phyloP scores from a whole-genome alignment of 2,329 filamentous ascomycete genomes.

The Fusarium falciforme region DNA sequence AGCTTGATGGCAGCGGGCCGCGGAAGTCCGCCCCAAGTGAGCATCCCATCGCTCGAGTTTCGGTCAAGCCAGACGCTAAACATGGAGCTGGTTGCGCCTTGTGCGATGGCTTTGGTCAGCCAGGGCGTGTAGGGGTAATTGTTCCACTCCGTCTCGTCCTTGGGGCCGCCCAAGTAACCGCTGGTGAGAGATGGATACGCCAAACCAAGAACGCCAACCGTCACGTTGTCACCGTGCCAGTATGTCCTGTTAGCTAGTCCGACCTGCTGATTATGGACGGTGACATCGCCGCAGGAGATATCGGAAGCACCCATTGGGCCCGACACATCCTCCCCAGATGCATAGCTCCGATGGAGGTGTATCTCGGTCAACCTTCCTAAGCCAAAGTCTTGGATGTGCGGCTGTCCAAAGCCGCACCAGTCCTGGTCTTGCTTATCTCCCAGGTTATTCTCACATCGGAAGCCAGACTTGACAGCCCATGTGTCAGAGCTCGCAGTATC shows the following conservation, averaged over 20 bases:
- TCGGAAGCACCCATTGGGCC: constrained; percentile 61
- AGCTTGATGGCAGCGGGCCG: constrained; percentile 46
- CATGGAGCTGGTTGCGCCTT: constrained; percentile 57
- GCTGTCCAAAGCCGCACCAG: constrained; percentile 56
- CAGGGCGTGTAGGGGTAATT: constrained; percentile 60
- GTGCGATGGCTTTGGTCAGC: constrained; percentile 59
- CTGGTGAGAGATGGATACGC: constrained; percentile 63
- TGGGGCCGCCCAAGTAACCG: constrained; percentile 55
- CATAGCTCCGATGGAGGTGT: constrained; percentile 60
- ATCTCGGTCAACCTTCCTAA: constrained; percentile 53
- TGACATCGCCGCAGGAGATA: constrained; percentile 58
- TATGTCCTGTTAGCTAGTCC: constrained; percentile 61
- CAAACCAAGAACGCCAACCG: constrained; percentile 63
- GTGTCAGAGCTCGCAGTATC: constrained; percentile 66
- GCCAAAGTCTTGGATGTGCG: constrained; percentile 54
- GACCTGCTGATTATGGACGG: constrained; percentile 58
- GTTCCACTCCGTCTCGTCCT: constrained; percentile 53
- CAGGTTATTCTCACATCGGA: constrained; percentile 54
- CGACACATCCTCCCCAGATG: constrained; percentile 60
- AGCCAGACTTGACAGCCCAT: constrained; percentile 57
- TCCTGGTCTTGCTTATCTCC: constrained; percentile 47
- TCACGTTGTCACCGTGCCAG: constrained; percentile 65
- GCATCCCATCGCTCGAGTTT: constrained; percentile 58
- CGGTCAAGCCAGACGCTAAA: constrained; percentile 62
- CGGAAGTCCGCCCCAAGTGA: constrained; percentile 61